Base-by-base conservation (phyloP, 495 filamentous ascomycete genomes). In the Hypoxylon perforatum region DNA sequence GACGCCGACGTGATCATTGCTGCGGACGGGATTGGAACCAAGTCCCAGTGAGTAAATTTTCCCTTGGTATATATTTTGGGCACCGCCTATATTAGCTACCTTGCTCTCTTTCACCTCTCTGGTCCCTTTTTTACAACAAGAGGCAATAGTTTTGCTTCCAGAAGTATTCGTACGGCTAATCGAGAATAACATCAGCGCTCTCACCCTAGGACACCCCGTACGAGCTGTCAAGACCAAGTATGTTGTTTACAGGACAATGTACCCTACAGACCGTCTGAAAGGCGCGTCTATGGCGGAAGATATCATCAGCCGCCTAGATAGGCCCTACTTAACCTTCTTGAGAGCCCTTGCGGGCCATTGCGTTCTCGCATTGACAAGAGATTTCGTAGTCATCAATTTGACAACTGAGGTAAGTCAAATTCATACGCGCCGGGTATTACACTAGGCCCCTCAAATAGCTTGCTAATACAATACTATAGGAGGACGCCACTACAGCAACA, bases 1-100 rank as follows among this genome's bases (percentile, higher is more conserved):
- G 71, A 69, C 0, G 86, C 76, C 1, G 81, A 88, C 65, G 67
- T 87, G 3, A 83, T 87, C 0, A 69, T 87, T 51, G 84, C 82
- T 9, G 84, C 83, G 9, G 86, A 87, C 64, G 86, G 86, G 2
- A 80, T 82, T 51, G 82, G 86, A 33, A 84, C 85, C 60, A 82
- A 80, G 57, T 83, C 84, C 10, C 81, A 83, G 67, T 74, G 19
- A 81, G 84, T 25, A 81, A 22, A 10, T 10, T 41, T 41, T 15
- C 8, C n/a, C n/a, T n/a, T n/a, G n/a, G n/a, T n/a, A n/a, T n/a
- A n/a, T n/a, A 14, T 41, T n/a, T 3, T 41, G 38, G 4, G n/a
- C n/a, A 41, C n/a, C 15, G 15, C 38, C 15, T 30, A 65, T n/a
- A n/a, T n/a, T n/a, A n/a, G n/a, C n/a, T n/a, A n/a, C n/a, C n/a